These are phyloP conservation scores for Haplosporangium sp. DNA, from an alignment of 371 early-diverging fungal species.

Conservation along the genomic window DNA sequence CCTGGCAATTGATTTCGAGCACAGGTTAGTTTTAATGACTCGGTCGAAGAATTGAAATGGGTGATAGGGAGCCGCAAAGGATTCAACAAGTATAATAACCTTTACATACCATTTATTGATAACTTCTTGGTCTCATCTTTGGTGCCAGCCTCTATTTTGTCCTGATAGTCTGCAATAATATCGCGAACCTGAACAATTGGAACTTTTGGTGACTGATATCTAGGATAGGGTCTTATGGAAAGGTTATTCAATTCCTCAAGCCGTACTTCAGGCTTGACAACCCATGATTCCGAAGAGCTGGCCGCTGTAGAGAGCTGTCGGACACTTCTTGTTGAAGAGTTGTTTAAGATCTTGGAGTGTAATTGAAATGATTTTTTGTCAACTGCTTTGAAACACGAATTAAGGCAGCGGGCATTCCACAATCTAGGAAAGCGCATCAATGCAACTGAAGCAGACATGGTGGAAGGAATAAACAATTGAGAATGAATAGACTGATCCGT, in stretches of 20 bases:
- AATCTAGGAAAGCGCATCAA: constrained; percentile 15
- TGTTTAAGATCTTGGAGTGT: neutral
- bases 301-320: constrained; percentile 8
- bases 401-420: constrained; percentile 5
- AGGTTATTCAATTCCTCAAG: constrained; percentile 31
- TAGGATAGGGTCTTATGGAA: constrained; percentile 39
- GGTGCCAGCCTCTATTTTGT: constrained; percentile 24
- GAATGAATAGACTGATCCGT: neutral
- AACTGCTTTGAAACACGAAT: neutral
- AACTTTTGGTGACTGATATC: constrained; percentile 29
- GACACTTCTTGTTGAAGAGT: neutral
- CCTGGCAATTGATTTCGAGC: constrained; percentile 58
- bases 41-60: neutral
- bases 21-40: neutral
- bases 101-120: constrained; percentile 27
- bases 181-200: constrained; percentile 27
- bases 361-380: neutral
- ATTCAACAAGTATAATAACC: neutral
- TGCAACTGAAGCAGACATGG: constrained; percentile 25
- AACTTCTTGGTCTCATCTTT: constrained; percentile 34
- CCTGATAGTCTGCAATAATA: constrained; percentile 26
- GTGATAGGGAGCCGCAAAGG: neutral
- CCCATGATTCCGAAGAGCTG: neutral
- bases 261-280: constrained; percentile 26
- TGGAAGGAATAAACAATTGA: neutral